Evolutionary conservation across 345 rosid genomes (phyloP), one percentile per base, ranked within the genome.

Genomic region (Gossypium anomalum): DNA sequence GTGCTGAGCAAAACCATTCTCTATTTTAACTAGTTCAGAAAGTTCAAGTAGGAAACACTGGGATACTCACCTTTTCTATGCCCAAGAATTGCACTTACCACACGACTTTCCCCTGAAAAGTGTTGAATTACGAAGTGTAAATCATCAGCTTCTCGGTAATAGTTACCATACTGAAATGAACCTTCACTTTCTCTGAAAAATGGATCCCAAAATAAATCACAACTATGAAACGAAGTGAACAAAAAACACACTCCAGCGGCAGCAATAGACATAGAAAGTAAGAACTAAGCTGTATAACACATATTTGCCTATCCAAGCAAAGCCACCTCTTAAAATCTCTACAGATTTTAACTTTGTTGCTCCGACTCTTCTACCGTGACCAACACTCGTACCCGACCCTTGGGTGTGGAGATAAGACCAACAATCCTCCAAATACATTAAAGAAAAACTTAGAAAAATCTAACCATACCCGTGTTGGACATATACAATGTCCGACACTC

Each of bases 101-200:
- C 84, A 64, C 80, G 88, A 47, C 83, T 84, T 64, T 29, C 78
- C 58, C 79, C 74, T 11, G 70, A 73, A 57, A 89, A 86, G 76
- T 89, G 79, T 72, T 87, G 87, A 73, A 92, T 74, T 20, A 90
- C 84, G 15, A 92, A 67, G 49, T n/a, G 89, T 38, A 94, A 79
- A 81, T 92, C 98, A 76, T 94, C 97, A 56, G 85, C 90, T 82
- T 92, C 94, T 81, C 90, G 52, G 75, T 70, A 80, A 25, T 90
- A 92, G 83, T 87, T 85, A 58, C 90, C 91, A 73, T 79, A 89
- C 68, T 79, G 79, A 84, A 92, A 94, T 70, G 81, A 74, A 69
- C 97, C 97, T 85, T 94, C 97, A 82, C 97, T 94, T 82, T 89
- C 94, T 78, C 97, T 89, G 80, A n/a, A 77, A 82, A 51, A 41